Conservation (phyloP, 495 filamentous ascomycete genomes). For the Antarctomyces pellizariae region DNA sequence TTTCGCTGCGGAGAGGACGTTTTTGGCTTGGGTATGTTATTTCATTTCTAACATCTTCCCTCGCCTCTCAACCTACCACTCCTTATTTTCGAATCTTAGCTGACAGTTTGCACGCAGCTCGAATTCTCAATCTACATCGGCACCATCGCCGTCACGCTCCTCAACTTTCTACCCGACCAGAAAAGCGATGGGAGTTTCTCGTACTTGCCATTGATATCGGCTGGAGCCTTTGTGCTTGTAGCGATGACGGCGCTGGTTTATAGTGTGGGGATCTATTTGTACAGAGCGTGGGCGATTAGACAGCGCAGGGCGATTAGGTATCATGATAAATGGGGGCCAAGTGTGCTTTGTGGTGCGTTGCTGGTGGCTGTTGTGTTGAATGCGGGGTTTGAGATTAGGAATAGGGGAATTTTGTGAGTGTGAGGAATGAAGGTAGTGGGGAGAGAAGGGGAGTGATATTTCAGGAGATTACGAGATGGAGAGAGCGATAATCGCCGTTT, state of each 20-base stretch:
- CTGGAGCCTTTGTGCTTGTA: constrained; percentile 60
- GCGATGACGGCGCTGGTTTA: constrained; percentile 57
- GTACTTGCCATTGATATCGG: too few species aligned
- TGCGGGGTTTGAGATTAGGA: constrained; percentile 36
- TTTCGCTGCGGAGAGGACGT: constrained; percentile 88
- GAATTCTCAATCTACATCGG: constrained; percentile 90
- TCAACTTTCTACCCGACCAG: constrained; percentile 72
- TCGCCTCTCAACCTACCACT: not conserved
- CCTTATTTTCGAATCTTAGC: constrained; percentile 4
- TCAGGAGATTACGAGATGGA: too few species aligned
- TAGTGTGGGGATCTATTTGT: constrained; percentile 60
- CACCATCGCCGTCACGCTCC: constrained; percentile 69
- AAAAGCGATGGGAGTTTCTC: constrained; percentile 25
- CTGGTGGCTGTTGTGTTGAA: constrained; percentile 52
- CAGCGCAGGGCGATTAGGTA: constrained; percentile 61
- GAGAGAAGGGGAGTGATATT: too few species aligned
- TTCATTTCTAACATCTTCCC: not conserved
- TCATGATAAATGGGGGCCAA: constrained; percentile 77
- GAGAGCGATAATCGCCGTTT: too few species aligned
- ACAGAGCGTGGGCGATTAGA: constrained; percentile 65
- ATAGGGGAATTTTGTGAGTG: constrained; percentile 5
- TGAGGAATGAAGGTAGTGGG: too few species aligned
- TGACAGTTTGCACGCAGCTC: constrained; percentile 34
- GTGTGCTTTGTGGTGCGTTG: constrained; percentile 47
- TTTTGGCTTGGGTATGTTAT: constrained; percentile 59